A percentile compares a stretch with the other conserved stretches of the same genome.
These are phyloP conservation scores for Trypethelium eluteriae DNA, from an alignment of 495 filamentous ascomycete species.

Conservation along the genomic window DNA sequence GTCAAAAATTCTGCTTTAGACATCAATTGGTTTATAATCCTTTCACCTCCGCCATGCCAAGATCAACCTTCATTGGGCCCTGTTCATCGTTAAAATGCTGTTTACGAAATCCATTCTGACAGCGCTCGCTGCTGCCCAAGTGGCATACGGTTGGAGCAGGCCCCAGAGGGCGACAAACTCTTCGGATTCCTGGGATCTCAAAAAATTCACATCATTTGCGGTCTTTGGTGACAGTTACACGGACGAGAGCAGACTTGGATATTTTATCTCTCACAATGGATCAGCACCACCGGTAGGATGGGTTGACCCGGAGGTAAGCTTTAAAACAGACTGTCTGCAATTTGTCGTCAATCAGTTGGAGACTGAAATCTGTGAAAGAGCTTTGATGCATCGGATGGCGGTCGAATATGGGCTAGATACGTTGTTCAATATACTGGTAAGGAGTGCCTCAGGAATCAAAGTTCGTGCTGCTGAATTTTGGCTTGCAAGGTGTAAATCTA, in stretches of 20 bases:
- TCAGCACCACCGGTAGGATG: constrained; percentile 54
- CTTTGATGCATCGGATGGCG: constrained; percentile 49
- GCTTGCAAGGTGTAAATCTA: constrained; percentile 1
- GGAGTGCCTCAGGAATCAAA: constrained; percentile 57
- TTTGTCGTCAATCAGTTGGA: not conserved
- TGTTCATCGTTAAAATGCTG: not conserved
- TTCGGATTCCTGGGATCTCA: constrained; percentile 30
- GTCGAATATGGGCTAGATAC: constrained; percentile 58
- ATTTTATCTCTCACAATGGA: constrained; percentile 53
- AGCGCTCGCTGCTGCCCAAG: not conserved
- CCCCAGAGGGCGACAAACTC: not conserved
- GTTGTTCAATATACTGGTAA: constrained; percentile 47
- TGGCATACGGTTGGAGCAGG: not conserved
- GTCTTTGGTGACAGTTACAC: constrained; percentile 71
- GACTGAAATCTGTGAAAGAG: constrained; percentile 6
- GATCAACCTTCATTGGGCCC: not conserved
- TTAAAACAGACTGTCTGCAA: not conserved
- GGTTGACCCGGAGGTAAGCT: constrained; percentile 38
- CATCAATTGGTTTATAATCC: not conserved
- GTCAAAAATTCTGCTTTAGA: not conserved
- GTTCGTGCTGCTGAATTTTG: not conserved
- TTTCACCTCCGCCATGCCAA: not conserved
- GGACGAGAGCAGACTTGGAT: constrained; percentile 57
- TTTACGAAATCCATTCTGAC: not conserved
- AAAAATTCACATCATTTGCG: constrained; percentile 46